Evolutionary conservation across 495 filamentous ascomycete genomes (phyloP), one percentile per base, ranked within the genome.

Genomic region (Neurospora sp.): DNA sequence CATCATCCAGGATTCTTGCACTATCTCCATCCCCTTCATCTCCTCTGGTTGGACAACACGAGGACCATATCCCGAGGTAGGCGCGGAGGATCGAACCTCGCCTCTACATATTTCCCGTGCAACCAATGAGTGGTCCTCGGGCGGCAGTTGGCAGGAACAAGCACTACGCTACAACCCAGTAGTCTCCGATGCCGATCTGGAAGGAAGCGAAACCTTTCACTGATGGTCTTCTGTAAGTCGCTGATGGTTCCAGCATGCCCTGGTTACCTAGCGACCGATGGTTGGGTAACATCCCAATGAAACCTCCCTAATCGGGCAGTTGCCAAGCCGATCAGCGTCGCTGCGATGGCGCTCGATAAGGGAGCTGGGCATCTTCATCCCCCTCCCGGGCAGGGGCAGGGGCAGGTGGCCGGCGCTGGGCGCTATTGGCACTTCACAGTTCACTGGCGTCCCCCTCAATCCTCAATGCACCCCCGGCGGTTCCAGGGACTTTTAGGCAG

Each of bases 231-330:
- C 54, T 62, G 54, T 41, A 62, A 8, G 46, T 54, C 46, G 44
- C 44, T 46, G 44, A n/a, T 60, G 49, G 9, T 23, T 11, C 18
- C 42, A 60, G 49, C 20, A 23, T 35, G 35, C 35, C 35, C 35
- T 35, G 54, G 54, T 35, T 60, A 35, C 35, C 35, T 35, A 31
- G 23, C 23, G 54, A 66, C 54, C 31, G 27, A 35, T 66, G 27
- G 54, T 37, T 18, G 54, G 27, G 54, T 62, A 16, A 62, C 54
- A 66, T 66, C 70, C 42, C 11, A 49, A 39, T 75, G 73, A 12
- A 74, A 79, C 77, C 78, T 79, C 77, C 78, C 78, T 73, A 72
- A 75, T 75, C 71, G 62, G 78, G 78, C 60, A 79, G 74, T 73
- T 77, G 77, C 54, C 70, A 73, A 76, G 69, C 46, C 54, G 31